Base-by-base conservation (phyloP, 306 rosid genomes). In the Cucumis hystrix region DNA sequence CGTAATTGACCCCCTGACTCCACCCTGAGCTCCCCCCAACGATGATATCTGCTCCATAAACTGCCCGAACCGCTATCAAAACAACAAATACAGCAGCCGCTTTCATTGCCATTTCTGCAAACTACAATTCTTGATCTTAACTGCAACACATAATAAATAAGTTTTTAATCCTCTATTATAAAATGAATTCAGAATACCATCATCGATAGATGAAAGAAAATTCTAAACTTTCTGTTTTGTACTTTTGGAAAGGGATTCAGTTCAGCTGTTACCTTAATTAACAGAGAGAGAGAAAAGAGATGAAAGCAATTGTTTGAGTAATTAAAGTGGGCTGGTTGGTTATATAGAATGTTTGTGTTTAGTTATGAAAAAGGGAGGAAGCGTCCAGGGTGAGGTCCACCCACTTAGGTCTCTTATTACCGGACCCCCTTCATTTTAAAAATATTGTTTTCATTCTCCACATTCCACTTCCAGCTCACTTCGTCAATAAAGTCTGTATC, bases 1-100 rank as follows among this genome's bases (percentile, higher is more conserved):
- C 1, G 75, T 87, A 92, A 78, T 85, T 18, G 13, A 0, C 8
- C 0, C 25, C 6, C 9, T n/a, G 14, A 1, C 0, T 0, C 97
- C 97, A 92, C 21, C 91, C 91, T 6, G 4, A 0, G 25, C 0
- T 11, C 55, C 18, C 97, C 20, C 97, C 97, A 20, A 92, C 96
- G 6, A 21, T 68, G 80, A 66, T 54, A 11, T 86, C 81, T 12
- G 73, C 80, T 72, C 84, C 96, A 71, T 77, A 83, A 2, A 79
- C 97, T 15, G 72, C 72, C 10, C 87, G 85, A 17, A 81, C 79
- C 17, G 82, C 82, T 52, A 92, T 10, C 13, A 88, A 11, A 12
- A 90, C 49, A 78, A 87, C 75, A 61, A 90, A 85, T 80, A 74
- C 47, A 8, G 62, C 74, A 7, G 55, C 55, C 64, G 81, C 66